Conservation (phyloP, 345 rosid species). For the Lepidium aucheri region DNA sequence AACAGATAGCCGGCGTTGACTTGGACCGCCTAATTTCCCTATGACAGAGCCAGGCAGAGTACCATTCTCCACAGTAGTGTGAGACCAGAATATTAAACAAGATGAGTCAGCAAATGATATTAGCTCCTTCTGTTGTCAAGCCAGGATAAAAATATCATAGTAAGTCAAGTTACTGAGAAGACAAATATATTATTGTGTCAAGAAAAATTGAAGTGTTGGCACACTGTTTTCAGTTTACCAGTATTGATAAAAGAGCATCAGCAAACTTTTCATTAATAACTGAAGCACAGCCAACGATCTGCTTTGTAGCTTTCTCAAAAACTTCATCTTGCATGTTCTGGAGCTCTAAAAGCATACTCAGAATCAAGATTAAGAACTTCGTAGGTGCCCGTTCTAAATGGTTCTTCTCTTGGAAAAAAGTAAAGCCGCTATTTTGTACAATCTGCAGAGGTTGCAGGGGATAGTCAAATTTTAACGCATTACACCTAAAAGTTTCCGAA, state of each 20-base stretch:
- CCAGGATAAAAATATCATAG: constrained; percentile 1
- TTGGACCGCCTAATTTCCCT: constrained; percentile 95
- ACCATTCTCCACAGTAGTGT: constrained; percentile 30
- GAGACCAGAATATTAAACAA: constrained; percentile 59
- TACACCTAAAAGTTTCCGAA: not conserved
- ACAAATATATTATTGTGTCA: not conserved
- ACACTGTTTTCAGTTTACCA: constrained; percentile 42
- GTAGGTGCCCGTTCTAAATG: constrained; percentile 35
- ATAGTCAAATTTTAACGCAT: constrained; percentile 10
- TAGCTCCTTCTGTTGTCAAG: constrained; percentile 49
- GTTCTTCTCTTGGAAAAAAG: constrained; percentile 40
- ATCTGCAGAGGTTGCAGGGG: constrained; percentile 37
- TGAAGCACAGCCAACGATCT: constrained; percentile 29
- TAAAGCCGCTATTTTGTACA: constrained; percentile 38
- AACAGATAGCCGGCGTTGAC: constrained; percentile 80
- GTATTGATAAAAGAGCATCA: constrained; percentile 30
- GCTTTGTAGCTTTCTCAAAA: constrained; percentile 28
- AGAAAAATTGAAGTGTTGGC: not conserved
- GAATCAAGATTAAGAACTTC: constrained; percentile 53
- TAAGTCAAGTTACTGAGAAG: not conserved
- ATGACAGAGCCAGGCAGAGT: constrained; percentile 59
- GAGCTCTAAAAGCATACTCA: constrained; percentile 61
- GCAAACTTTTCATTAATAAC: constrained; percentile 35
- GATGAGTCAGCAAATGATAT: constrained; percentile 53
- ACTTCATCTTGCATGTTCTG: constrained; percentile 42